Percentiles rank a stretch among this genome's conserved stretches.
Evolutionary conservation across 306 rosid genomes (phyloP).

Genomic region (Boehmeria nivea): DNA sequence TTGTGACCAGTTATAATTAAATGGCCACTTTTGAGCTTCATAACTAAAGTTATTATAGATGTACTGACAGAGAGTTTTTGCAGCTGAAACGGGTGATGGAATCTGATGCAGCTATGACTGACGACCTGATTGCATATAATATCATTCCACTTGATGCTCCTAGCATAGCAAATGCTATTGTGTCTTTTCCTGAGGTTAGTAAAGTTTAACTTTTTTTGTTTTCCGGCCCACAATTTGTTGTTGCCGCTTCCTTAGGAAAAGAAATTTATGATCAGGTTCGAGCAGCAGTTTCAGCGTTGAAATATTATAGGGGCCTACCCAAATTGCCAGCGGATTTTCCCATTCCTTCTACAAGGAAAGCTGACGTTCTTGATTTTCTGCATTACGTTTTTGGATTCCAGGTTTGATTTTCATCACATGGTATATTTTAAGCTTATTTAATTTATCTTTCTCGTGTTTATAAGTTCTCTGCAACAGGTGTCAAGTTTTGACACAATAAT

Average conservation of each 20-base stretch:
- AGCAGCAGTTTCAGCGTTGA: conserved; percentile 76
- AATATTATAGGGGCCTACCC: conserved; percentile 58
- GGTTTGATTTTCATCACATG: conserved; percentile 37
- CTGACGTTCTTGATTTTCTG: conserved; percentile 74
- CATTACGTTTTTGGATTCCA: conserved; percentile 86
- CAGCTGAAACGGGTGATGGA: conserved; percentile 81
- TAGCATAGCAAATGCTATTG: conserved; percentile 61
- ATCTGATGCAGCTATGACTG: conserved; percentile 83
- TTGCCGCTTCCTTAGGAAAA: conserved; percentile 9
- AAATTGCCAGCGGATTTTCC: conserved; percentile 59
- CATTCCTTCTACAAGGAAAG: conserved; percentile 53
- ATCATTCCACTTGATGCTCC: conserved; percentile 84
- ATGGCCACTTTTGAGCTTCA: too few relatives aligned
- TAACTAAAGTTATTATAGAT: too few relatives aligned
- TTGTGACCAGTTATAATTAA: too few relatives aligned
- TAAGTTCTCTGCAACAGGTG: too few relatives aligned
- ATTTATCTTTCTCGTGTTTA: too few relatives aligned
- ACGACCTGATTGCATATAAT: conserved; percentile 80
- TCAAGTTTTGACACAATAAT: too few relatives aligned
- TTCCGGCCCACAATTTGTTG: conserved; percentile 7
- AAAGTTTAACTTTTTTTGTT: conserved; percentile 12
- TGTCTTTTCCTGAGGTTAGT: conserved; percentile 59
- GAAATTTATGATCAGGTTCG: conserved; percentile 50
- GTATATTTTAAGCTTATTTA: neutral
- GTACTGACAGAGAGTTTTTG: conserved; percentile 8